Base-by-base conservation (phyloP, 106 monocot genomes). In the Apostasia shenzhenica region DNA sequence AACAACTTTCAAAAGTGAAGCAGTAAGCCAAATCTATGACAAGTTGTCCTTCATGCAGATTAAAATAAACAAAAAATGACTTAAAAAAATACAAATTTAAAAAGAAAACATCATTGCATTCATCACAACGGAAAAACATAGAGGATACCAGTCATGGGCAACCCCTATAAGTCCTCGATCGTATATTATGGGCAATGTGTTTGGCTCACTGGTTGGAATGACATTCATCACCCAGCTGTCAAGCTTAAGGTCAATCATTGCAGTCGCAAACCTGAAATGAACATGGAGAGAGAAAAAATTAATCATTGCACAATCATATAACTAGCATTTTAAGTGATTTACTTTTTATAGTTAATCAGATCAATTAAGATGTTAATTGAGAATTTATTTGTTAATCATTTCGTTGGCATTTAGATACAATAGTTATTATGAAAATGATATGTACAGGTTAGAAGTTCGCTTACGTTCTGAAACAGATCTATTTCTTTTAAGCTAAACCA, bases 201-300 rank as follows among this genome's bases (percentile, higher is more conserved):
- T 92, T 9, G 89, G 86, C 9, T 72, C 92, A 70, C 81, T 92
- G 4, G 70, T 79, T 40, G 95, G 91, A 57, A 97, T 86, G 70
- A 97, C 86, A 82, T 92, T 92, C 95, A 97, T 86, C 81, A 92
- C 89, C 95, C 95, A 97, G 63, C 80, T 73, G 79, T 97, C 82
- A 5, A 97, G 66, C 52, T 87, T 58, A 3, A 74, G 86, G 59
- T 87, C 78, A 66, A 86, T 86, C 69, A 97, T 59, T 73, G 91
- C 95, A 72, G 89, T 75, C 57, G 92, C 95, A 83, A 97, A 97
- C 73, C 95, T 97, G 72, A 51, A 76, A 72, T 72, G 51, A 65
- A 49, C 57, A 68, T 49, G 43, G 65, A 26, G 37, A 43, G 12
- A 65, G 48, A 3, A 62, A 62, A 3, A 5, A 12, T 62, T 12